Percentiles rank a stretch among this genome's conserved stretches.
phyloP scores from a whole-genome alignment of 768 basidiomycete species.

The Leccinum imitatum region DNA sequence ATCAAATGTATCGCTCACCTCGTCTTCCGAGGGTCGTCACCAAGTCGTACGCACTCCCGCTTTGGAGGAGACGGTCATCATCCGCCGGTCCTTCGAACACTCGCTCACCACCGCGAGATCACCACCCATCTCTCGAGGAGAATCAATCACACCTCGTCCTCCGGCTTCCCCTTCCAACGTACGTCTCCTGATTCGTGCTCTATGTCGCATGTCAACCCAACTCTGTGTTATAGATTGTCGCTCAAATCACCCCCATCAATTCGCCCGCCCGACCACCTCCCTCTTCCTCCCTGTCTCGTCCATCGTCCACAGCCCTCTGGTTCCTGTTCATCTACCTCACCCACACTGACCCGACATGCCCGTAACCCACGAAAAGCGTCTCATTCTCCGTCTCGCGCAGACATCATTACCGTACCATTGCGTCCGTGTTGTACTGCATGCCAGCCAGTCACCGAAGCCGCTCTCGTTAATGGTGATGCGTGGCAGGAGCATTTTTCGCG shows the following conservation, averaged over 20 bases:
- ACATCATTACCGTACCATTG: conserved; percentile 58
- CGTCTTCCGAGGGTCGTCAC: conserved; percentile 54
- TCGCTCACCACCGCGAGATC: conserved; percentile 24
- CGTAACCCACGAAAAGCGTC: conserved; percentile 23
- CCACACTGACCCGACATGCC: conserved; percentile 9
- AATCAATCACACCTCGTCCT: conserved; percentile 48
- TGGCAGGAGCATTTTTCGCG: conserved; percentile 67
- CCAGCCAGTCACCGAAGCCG: conserved; percentile 55
- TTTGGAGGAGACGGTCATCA: conserved; percentile 51
- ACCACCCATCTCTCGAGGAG: conserved; percentile 25
- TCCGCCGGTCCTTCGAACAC: conserved; percentile 14
- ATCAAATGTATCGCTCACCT: conserved; percentile 35
- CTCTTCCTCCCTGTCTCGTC: conserved; percentile 57
- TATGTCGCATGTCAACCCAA: not conserved
- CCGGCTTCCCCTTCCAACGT: conserved; percentile 65
- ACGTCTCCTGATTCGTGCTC: conserved; percentile 22
- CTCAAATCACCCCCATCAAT: conserved; percentile 40
- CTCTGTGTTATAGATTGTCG: conserved; percentile 39
- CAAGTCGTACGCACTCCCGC: conserved; percentile 65
- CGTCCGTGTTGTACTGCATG: conserved; percentile 72
- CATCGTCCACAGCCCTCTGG: conserved; percentile 37
- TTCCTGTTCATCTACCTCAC: not conserved
- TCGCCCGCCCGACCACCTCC: conserved; percentile 35
- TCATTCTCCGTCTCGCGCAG: conserved; percentile 38
- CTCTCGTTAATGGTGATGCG: conserved; percentile 49